Conservation (phyloP, 139 green algal species). For the Diplosphaera chodatii region DNA sequence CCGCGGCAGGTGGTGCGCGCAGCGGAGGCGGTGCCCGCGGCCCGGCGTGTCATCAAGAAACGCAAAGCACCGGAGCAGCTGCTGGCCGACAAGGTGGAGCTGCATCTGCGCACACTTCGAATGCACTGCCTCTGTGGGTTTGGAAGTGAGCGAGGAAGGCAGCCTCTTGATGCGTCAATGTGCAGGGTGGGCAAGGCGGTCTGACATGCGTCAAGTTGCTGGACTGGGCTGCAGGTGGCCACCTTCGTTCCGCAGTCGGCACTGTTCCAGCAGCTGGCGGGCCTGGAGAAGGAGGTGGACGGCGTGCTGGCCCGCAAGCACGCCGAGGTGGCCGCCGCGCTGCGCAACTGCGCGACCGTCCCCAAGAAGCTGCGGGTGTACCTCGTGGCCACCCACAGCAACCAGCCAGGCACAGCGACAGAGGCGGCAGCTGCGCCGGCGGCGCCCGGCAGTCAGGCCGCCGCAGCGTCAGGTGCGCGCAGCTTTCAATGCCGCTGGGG, state of each 20-base stretch:
- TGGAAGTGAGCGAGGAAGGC: no score
- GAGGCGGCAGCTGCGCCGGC: no score
- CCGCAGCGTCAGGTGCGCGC: background rate
- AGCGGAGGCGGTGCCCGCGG: conserved; percentile 2
- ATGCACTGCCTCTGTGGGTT: no score
- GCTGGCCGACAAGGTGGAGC: conserved; percentile 3
- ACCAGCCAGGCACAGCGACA: conserved; percentile 8
- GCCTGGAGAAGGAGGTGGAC: conserved; percentile 25
- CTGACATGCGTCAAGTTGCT: no score
- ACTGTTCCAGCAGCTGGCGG: conserved; percentile 3
- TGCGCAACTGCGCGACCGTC: conserved; percentile 1
- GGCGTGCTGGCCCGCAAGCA: conserved; percentile 49
- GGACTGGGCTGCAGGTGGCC: background rate
- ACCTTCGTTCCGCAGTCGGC: background rate
- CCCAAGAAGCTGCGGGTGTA: conserved; percentile 53
- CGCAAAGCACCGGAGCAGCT: background rate
- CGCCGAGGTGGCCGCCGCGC: conserved; percentile 50
- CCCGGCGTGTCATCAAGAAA: background rate
- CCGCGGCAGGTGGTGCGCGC: background rate
- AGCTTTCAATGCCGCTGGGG: no score
- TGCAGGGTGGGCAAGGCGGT: no score
- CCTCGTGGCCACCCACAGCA: conserved; percentile 39
- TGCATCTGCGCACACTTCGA: no score
- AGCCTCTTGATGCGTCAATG: no score
- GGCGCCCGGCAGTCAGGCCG: background rate